A percentile compares a stretch with the other conserved stretches of the same genome.
These are phyloP conservation scores for Starmerella riodocensis DNA, from an alignment of 805 yeast species.

Conservation along the genomic window DNA sequence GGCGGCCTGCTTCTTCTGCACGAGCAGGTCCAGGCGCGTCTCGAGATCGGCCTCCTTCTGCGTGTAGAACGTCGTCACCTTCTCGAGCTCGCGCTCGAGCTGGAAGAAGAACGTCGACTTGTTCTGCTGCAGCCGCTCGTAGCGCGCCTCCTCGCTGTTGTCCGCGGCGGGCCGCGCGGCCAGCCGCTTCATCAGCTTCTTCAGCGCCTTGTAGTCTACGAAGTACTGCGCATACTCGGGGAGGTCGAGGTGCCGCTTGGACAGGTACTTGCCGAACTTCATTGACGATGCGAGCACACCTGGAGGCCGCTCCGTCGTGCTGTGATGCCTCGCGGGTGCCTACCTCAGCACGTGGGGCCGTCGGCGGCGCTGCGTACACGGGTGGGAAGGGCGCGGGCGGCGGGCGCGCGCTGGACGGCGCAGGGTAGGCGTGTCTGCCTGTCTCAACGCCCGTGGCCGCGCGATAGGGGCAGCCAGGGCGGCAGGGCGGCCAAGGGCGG, in stretches of 20 bases:
- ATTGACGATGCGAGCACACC: too few species aligned
- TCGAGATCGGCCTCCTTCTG: slow-evolving; percentile 84
- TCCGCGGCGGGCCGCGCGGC: slow-evolving; percentile 28
- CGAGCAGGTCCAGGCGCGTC: slow-evolving; percentile 60
- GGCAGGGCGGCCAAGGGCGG: too few species aligned
- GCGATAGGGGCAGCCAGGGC: too few species aligned
- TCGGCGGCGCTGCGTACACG: too few species aligned
- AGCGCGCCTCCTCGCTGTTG: slow-evolving; percentile 27
- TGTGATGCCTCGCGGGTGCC: too few species aligned
- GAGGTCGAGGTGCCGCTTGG: slow-evolving; percentile 81
- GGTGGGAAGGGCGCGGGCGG: too few species aligned
- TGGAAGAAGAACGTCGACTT: slow-evolving; percentile 80
- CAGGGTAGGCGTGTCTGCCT: too few species aligned
- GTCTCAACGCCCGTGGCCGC: too few species aligned
- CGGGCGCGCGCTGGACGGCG: too few species aligned
- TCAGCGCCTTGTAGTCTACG: slow-evolving; percentile 86
- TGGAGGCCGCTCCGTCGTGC: too few species aligned
- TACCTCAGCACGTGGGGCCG: too few species aligned
- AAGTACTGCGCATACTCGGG: slow-evolving; percentile 92
- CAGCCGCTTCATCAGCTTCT: slow-evolving; percentile 77
- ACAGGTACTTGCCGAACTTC: slow-evolving; percentile 95
- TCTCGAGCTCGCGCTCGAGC: slow-evolving; percentile 87
- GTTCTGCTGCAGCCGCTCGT: slow-evolving; percentile 62
- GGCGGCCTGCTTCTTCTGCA: slow-evolving; percentile 53
- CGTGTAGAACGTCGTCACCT: slow-evolving; percentile 81